Base-by-base conservation (phyloP, 2,329 filamentous ascomycete genomes). In the Fusarium ramigenum region DNA sequence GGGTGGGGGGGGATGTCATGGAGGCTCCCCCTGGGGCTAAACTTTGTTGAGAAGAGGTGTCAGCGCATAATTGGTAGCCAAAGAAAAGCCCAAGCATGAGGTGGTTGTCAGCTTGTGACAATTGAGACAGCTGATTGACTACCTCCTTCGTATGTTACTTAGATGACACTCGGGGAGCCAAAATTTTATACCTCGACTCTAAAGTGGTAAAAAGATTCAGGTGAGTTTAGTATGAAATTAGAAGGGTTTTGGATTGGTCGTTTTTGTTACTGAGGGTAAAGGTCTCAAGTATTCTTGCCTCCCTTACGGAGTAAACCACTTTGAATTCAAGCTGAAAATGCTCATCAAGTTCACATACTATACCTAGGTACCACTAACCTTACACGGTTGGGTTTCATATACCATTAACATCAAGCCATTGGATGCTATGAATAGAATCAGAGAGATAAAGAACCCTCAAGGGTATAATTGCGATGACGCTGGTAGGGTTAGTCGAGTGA, bases 61-160 rank as follows among this genome's bases (percentile, higher is more conserved):
- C 28, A n/a, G 46, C 28, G 21, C 28, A 49, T 49, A n/a, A n/a
- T n/a, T 49, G 28, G 28, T 28, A 32, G 12, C 46, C 46, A 11
- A n/a, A 44, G 28, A 44, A 44, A n/a, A 50, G 43, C 40, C n/a
- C 25, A 54, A 63, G 11, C 21, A 34, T 34, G 16, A 34, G n/a
- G n/a, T 18, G 39, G 23, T 36, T 44, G 53, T 60, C 42, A 69
- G 69, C 69, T 59, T 64, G 40, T 65, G 50, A 59, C 21, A 34
- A 5, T 63, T 37, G 37, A 44, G 63, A 15, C 66, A 53, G 28
- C 39, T 42, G n/a, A 23, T n/a, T 50, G 47, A 34, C 19, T 16
- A 16, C 34, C 34, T 36, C 3, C 15, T 16, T 36, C 15, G 15
- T 36, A 36, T 15, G 8, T 36, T 16, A 36, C 15, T 8, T 36